A percentile compares a stretch with the other conserved stretches of the same genome.
phyloP scores from a whole-genome alignment of 345 rosid species.

The Eucalyptus pumila region DNA sequence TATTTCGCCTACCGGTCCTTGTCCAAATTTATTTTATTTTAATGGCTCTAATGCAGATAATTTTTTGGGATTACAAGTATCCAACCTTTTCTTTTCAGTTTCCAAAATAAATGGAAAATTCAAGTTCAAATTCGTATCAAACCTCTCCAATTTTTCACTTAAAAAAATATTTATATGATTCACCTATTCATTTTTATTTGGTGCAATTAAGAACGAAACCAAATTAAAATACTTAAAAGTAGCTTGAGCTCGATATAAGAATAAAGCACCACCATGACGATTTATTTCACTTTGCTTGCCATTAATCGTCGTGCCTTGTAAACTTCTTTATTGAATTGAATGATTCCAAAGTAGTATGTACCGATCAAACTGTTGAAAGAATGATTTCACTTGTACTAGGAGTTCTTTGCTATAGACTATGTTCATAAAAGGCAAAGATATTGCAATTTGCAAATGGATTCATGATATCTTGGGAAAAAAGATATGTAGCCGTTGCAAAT shows the following conservation, averaged over 20 bases:
- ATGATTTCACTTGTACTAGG: not conserved
- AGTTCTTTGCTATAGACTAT: not conserved
- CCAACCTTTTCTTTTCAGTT: not conserved
- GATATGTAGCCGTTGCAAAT: not conserved
- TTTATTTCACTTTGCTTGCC: not conserved
- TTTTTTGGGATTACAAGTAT: not conserved
- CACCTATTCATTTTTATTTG: not conserved
- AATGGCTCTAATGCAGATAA: not conserved
- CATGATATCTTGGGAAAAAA: not conserved
- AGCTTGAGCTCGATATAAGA: not conserved
- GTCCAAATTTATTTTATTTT: not conserved
- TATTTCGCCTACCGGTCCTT: not conserved
- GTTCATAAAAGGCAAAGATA: not conserved
- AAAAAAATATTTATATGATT: not conserved
- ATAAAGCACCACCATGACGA: not conserved
- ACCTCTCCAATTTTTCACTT: not conserved
- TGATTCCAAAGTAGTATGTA: not conserved
- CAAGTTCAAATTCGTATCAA: not conserved
- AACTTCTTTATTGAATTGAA: not conserved
- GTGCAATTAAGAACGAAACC: not conserved
- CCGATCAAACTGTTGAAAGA: rapidly evolving
- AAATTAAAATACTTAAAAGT: not conserved
- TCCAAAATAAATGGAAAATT: not conserved
- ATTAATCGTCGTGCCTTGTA: not conserved
- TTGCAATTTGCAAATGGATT: not conserved